Base-by-base conservation (phyloP, 306 rosid genomes). In the Pyrus communis region DNA sequence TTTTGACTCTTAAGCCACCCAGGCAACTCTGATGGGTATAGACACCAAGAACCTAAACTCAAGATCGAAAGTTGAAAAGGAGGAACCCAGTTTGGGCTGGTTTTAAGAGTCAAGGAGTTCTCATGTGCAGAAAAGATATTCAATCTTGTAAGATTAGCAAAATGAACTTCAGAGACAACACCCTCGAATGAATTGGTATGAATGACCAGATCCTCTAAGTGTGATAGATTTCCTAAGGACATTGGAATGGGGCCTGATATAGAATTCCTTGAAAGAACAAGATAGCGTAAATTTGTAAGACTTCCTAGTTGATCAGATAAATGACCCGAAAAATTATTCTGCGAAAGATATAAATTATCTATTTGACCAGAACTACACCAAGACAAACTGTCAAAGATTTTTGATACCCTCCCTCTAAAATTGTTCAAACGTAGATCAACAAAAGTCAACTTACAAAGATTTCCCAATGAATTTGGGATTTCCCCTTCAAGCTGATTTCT, bases 11-110 rank as follows among this genome's bases (percentile, higher is more conserved):
- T 58, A 14, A 84, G 79, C 88, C 90, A 87, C 12, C 21, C 10
- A 22, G 85, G 86, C 64, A 87, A 82, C n/a, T 71, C 54, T 59
- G 31, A 11, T 80, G 82, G 80, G 3, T 81, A 83, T 43, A 87
- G 19, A n/a, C 19, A 59, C 35, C 74, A 87, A 5, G 62, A 79
- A 13, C 70, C 77, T 30, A 82, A 38, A 2, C 0, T 2, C 68
- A 81, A 51, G 11, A 1, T 12, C 7, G 18, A 25, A 42, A 86
- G 89, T 43, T 86, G 75, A 75, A 87, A 79, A 1, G 79, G 76
- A 0, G 19, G 3, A 46, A 14, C 54, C 3, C 54, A 14, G 2
- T 14, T 19, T 4, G 15, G 15, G 18, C 15, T 46, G 7, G 18
- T 46, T 46, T 46, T 46, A 46, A 46, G 18, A 14, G 52, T 46